Base-by-base conservation (phyloP, 768 basidiomycete genomes). In the Leccinum olivaceopallidum region DNA sequence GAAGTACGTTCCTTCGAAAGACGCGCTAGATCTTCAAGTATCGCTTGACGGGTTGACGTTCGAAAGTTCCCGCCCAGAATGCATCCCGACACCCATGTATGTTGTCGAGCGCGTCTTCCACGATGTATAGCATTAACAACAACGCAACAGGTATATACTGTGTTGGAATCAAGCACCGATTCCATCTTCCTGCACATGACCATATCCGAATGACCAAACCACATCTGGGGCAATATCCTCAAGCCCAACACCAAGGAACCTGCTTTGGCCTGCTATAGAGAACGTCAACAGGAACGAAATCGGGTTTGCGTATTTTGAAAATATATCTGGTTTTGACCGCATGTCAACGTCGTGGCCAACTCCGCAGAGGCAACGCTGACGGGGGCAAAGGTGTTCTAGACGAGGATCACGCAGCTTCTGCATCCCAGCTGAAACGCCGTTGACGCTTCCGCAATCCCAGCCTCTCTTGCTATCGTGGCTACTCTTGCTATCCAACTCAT, bases 201-300 rank as follows among this genome's bases (percentile, higher is more conserved):
- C 0, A 96, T 92, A 79, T 92, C 92, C 20, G 86, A 91, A 60
- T 77, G 80, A 16, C 81, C 84, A 0, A 81, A 78, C 22, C 91
- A 88, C 3, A 90, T 80, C 70, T 98, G 91, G 88, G 97, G 97
- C 37, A 90, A 85, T 69, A 88, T 98, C 65, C 83, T 94, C 61
- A 96, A 96, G 75, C 97, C 95, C 30, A 98, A 99, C 74, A 98
- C 91, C 32, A 99, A 99, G 97, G 97, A 39, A 99, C 97, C 0
- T 98, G 97, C 79, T 99, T 94, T 71, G 88, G 91, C 22, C 72
- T 95, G 12, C 95, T 1, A 69, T 92, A 42, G 89, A 92, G 65
- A 82, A 94, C 66, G 97, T 92, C 58, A 98, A 98, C 73, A 84
- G 97, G n/a, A 89, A 99, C 71, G 77, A 84, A 0, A 71, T 77